phyloP scores from a whole-genome alignment of 352 stramenopile genomes.

The Blastocystis sp. region DNA sequence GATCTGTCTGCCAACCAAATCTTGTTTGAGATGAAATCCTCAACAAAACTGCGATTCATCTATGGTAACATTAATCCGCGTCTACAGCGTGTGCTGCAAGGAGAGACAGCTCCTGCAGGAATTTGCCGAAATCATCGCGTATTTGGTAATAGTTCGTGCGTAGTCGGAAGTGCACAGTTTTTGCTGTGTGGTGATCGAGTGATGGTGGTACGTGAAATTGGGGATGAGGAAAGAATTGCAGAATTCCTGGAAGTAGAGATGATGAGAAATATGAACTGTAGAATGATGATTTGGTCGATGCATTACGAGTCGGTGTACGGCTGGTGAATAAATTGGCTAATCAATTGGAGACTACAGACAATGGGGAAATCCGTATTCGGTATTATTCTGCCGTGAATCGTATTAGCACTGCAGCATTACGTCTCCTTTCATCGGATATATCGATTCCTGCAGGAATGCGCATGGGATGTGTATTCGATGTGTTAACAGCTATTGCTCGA shows the following conservation, averaged over 20 bases:
- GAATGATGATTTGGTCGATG: neutral
- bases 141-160: neutral
- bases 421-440: neutral
- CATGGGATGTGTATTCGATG: neutral
- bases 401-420: neutral
- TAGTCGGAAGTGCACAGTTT: neutral
- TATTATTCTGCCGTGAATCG: constrained; percentile 26
- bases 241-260: neutral
- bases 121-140: neutral
- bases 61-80: constrained; percentile 28
- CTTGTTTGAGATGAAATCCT: neutral
- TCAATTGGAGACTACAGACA: neutral
- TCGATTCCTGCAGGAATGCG: neutral
- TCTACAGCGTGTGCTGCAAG: neutral
- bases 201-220: neutral
- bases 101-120: neutral
- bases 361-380: neutral
- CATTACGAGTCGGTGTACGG: neutral
- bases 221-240: neutral
- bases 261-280: neutral
- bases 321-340: neutral
- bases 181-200: constrained; percentile 16
- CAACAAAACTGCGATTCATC: neutral
- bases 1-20: neutral
- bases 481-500: neutral